Conservation (phyloP, 768 basidiomycete species). For the Lyophyllum semitale region DNA sequence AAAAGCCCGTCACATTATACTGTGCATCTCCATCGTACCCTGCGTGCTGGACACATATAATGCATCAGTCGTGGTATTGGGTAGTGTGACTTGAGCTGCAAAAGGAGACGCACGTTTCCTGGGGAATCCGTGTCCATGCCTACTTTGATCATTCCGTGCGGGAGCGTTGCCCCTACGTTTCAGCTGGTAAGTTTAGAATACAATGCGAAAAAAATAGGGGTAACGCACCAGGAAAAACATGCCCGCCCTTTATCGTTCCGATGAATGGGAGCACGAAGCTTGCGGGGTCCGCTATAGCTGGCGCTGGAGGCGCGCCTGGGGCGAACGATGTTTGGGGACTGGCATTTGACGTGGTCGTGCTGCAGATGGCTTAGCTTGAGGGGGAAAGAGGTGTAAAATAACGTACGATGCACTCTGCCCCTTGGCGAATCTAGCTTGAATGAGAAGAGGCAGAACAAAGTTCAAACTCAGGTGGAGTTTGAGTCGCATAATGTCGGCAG, state of each 20-base stretch:
- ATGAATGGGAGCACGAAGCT: conserved; percentile 61
- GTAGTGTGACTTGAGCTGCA: neutral
- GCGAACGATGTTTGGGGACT: neutral
- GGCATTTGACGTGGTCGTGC: neutral
- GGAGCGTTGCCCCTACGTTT: conserved; percentile 55
- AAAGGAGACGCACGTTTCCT: conserved; percentile 46
- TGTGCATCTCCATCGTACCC: conserved; percentile 46
- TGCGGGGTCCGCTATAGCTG: conserved; percentile 35
- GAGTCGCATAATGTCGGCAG: neutral
- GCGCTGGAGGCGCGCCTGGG: neutral
- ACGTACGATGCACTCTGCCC: neutral
- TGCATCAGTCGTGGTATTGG: no score
- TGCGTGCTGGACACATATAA: conserved; percentile 40
- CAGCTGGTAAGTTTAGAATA: no score
- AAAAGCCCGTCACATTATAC: conserved; percentile 57
- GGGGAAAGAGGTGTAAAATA: no score
- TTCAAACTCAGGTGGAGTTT: neutral
- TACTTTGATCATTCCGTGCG: conserved; percentile 71
- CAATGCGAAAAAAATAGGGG: neutral
- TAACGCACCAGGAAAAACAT: conserved; percentile 60
- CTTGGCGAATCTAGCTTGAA: neutral
- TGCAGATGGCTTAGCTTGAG: no score
- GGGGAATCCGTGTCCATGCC: conserved; percentile 71
- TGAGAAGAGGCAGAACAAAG: neutral
- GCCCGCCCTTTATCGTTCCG: conserved; percentile 66